Evolutionary conservation across 176 grass and related monocot genomes (phyloP), one percentile per base, ranked within the genome.

Genomic region (Zea luxurians): DNA sequence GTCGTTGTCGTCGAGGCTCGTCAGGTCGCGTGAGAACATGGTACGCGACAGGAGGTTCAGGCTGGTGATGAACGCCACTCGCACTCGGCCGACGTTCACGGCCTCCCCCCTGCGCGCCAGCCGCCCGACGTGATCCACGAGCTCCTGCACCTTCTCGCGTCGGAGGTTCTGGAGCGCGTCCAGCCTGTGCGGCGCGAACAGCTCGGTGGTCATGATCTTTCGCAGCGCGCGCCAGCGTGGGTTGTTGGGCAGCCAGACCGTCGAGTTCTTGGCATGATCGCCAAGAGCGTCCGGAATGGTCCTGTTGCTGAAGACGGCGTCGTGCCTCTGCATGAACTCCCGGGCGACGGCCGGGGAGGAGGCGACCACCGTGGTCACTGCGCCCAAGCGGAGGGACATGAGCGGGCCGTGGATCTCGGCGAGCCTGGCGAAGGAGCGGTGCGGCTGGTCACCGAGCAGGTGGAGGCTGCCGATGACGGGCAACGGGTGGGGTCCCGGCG

Each of bases 21-120:
- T 27, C 2, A 88, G 50, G 74, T 92, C 87, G 7, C 4, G 3
- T 0, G 90, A 92, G 87, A 92, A 92, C 59, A 89, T 63, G 1
- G 80, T 87, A 43, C 64, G 8, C 4, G 90, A 86, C 5, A 92
- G 3, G 13, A 92, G 73, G 79, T 89, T 92, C 0, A 89, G 44
- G 16, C 36, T 74, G 1, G 90, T 84, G 8, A 36, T 49, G 83
- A 89, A 92, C 27, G 52, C 80, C 17, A 74, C 87, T 13, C 80
- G 85, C 17, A 74, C 87, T 13, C 80, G 85, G 27, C 78, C 74
- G 53, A 91, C 5, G 73, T 84, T 52, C 2, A 91, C 55, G 13
- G 44, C 13, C 42, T 15, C 35, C 6, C 67, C 84, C 0, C 60
- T 4, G 3, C 37, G 0, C 9, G 78, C 78, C 13, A 81, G 54